phyloP scores from a whole-genome alignment of 345 rosid genomes.

The Citrus inodora region DNA sequence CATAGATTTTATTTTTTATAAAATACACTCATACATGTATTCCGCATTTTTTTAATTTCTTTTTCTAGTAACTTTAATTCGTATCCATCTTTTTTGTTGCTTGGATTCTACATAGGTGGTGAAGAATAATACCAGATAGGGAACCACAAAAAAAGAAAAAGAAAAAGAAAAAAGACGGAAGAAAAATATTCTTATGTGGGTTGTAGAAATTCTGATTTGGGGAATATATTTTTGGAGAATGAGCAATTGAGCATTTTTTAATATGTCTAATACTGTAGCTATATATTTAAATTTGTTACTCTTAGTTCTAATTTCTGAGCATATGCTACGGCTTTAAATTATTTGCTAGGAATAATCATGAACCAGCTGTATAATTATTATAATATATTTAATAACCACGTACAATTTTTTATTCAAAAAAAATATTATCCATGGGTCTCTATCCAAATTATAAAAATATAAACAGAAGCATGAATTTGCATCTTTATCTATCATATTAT shows the following conservation, averaged over 20 bases:
- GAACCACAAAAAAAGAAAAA: slow-evolving; percentile 10
- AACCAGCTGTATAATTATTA: too few species aligned
- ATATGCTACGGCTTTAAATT: neutral
- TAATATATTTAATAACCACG: too few species aligned
- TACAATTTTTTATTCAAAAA: too few species aligned
- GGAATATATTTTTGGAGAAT: slow-evolving; percentile 27
- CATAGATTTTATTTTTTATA: neutral
- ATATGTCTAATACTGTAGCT: neutral
- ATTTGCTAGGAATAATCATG: neutral
- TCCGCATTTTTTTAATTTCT: neutral
- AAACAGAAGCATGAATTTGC: neutral
- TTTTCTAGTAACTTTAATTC: slow-evolving; percentile 3
- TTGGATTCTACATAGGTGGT: slow-evolving; percentile 26
- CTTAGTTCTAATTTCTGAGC: neutral
- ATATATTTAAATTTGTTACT: neutral
- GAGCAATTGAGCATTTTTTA: slow-evolving; percentile 1
- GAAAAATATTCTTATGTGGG: slow-evolving; percentile 11
- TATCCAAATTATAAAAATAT: too few species aligned
- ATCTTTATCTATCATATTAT: neutral
- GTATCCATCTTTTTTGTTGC: slow-evolving; percentile 16
- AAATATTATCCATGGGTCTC: too few species aligned
- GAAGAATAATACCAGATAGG: slow-evolving; percentile 27
- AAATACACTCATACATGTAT: neutral
- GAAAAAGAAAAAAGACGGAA: neutral
- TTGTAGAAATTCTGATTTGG: slow-evolving; percentile 32